Base-by-base conservation (phyloP, 2,329 filamentous ascomycete genomes). In the Ophiostoma himal-ulmi region DNA sequence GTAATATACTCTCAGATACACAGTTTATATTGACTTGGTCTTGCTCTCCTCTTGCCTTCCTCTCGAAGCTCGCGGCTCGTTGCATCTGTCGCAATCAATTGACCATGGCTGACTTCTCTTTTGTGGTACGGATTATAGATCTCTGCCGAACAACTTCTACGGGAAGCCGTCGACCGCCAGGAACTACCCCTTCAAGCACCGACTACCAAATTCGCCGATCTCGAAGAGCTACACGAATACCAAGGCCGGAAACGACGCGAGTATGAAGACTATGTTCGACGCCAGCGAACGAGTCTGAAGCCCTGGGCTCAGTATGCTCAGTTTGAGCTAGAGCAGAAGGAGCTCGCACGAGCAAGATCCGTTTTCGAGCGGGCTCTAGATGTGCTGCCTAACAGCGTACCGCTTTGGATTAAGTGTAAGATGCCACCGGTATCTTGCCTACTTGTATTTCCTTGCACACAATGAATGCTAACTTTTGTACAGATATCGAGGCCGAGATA, bases 241-340 rank as follows among this genome's bases (percentile, higher is more conserved):
- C 95, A 99, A 81, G 94, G 94, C 70, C 88, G 95, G 74, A 98
- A 98, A 82, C 87, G 95, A 75, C 95, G 94, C 80, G 95, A 97
- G 77, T 99, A 97, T 76, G 95, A 99, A 81, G 92, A 97, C 83
- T 98, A 98, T 89, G 92, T 98, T 72, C 90, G 93, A 74, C 91
- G 95, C 74, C 98, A 98, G 78, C 84, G 94, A 77, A 86, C 97
- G 78, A 97, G 96, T 78, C 93, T 98, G 86, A 96, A 96, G 84
- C 98, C 98, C 81, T 99, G 95, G 95, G 93, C 95, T 86, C 91
- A 94, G 77, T 99, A 99, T 84, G 94, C 95, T 70, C 88, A 92
- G 75, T 99, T 94, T 92, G 95, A 99, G 82, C 85, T 98, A 72
- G 94, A 99, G 79, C 95, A 99, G 82, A 98, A 98, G 81, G 95